A percentile compares a stretch with the other conserved stretches of the same genome.
phyloP scores from a whole-genome alignment of 2,329 filamentous ascomycete genomes.

The Penicillium decumbens region DNA sequence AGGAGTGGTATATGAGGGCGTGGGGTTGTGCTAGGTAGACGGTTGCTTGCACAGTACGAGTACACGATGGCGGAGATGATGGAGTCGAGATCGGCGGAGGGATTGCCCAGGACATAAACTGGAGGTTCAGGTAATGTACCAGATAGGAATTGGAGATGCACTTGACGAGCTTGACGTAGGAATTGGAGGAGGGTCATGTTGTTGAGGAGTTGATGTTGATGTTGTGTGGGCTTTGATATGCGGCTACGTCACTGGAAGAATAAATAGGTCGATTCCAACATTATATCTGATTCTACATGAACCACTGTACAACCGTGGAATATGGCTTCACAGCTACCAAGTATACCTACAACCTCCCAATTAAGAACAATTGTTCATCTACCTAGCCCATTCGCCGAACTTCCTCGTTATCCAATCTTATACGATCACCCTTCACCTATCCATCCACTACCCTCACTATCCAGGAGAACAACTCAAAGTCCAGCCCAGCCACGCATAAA shows the following conservation, averaged over 20 bases:
- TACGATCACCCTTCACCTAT: conserved; percentile 32
- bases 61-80: conserved; percentile 59
- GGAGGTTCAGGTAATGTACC: conserved; percentile 24
- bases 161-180: conserved; percentile 31
- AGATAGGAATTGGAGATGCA: conserved; percentile 27
- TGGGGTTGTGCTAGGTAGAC: conserved; percentile 34
- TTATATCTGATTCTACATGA: background rate
- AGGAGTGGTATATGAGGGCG: conserved; percentile 54
- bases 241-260: background rate
- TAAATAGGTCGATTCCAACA: background rate
- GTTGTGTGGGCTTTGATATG: background rate
- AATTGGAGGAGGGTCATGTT: conserved; percentile 35
- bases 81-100: conserved; percentile 57
- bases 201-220: background rate
- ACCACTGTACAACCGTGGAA: background rate
- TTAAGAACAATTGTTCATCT: conserved; percentile 5
- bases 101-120: conserved; percentile 43
- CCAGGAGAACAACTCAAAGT: background rate
- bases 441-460: conserved; percentile 26
- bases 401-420: conserved; percentile 28
- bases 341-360: background rate
- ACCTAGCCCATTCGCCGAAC: conserved; percentile 25
- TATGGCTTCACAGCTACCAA: background rate
- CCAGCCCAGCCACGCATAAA: conserved; percentile 14
- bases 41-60: conserved; percentile 53